Evolutionary conservation across 495 filamentous ascomycete species (phyloP), one percentile per base, ranked within the genome.

Genomic region (Xylaria scruposa): DNA sequence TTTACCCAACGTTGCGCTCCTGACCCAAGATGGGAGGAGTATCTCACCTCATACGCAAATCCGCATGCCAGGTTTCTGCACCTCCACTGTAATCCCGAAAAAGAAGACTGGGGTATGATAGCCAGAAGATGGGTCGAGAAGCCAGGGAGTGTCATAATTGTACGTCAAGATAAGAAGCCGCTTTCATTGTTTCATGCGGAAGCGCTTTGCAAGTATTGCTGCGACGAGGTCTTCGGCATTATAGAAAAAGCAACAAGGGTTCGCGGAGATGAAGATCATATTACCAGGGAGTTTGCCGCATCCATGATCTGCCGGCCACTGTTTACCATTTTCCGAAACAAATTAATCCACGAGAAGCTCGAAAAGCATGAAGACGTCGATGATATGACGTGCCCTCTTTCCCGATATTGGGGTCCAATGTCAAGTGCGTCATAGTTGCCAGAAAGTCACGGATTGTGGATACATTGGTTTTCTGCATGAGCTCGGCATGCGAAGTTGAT

Each of bases 131-230:
- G 58, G 58, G 1, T 9, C 7, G 7, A 10, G 17, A 38, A 12
- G 33, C 31, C 58, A 60, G 31, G 58, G 7, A 60, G 31, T n/a
- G 33, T 9, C 33, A 60, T 60, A 19, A 38, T 60, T 3, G 58
- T 60, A 38, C 58, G 33, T 60, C 58, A 60, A 6, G 58, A 60
- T 33, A 60, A 60, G 58, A 21, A 60, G 1, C 58, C 58, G 33
- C 19, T 60, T 4, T 60, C 31, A 9, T 38, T 40, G 17, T 38
- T 9, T 6, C 19, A 19, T 9, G 33, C 58, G 33, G 58, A 60
- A 38, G 58, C 33, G 21, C 33, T 60, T 9, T 60, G 58, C 33
- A 60, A 9, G 19, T 60, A 60, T 12, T 60, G 58, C 33, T 8
- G 9, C 17, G 3, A 31, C 3, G 58, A 60, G 58, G 58, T 60